Evolutionary conservation across 1,284 basidiomycete species (phyloP).

Genomic region (Lentinula novae-zelandiae): DNA sequence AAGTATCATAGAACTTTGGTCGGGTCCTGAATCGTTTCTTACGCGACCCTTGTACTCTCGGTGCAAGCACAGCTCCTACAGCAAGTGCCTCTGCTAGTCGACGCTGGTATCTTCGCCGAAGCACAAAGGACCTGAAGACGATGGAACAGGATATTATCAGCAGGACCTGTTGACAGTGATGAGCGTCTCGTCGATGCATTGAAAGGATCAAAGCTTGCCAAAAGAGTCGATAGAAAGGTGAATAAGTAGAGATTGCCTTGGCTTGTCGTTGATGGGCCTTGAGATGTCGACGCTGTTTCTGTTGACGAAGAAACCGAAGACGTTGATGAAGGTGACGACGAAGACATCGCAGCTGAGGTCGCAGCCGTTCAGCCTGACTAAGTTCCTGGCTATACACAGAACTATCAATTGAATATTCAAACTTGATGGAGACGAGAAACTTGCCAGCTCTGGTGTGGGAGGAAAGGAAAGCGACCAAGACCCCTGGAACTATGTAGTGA

Average conservation of each 20-base stretch:
- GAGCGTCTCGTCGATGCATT: background rate
- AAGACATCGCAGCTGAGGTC: background rate
- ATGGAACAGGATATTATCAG: constrained; percentile 61
- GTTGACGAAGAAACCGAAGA: background rate
- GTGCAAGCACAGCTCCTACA: constrained; percentile 38
- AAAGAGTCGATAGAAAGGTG: constrained; percentile 17
- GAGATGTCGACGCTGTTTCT: background rate
- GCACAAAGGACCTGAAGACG: constrained; percentile 56
- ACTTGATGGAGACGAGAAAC: background rate
- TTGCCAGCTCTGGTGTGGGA: background rate
- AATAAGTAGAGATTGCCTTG: constrained; percentile 38
- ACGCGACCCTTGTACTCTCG: constrained; percentile 33
- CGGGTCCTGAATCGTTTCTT: constrained; percentile 43
- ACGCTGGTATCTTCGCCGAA: constrained; percentile 55
- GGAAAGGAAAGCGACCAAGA: background rate
- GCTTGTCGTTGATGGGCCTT: constrained; percentile 8
- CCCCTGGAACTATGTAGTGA: background rate
- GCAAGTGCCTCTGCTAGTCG: constrained; percentile 48
- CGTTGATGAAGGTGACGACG: background rate
- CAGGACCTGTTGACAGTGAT: constrained; percentile 54
- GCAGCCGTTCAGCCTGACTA: background rate
- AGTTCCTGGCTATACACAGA: background rate
- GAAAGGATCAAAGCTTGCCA: constrained; percentile 15
- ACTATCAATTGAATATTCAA: background rate
- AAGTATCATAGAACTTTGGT: constrained; percentile 52